phyloP scores from a whole-genome alignment of 179 eudicot species.

The Drosera spatulata region DNA sequence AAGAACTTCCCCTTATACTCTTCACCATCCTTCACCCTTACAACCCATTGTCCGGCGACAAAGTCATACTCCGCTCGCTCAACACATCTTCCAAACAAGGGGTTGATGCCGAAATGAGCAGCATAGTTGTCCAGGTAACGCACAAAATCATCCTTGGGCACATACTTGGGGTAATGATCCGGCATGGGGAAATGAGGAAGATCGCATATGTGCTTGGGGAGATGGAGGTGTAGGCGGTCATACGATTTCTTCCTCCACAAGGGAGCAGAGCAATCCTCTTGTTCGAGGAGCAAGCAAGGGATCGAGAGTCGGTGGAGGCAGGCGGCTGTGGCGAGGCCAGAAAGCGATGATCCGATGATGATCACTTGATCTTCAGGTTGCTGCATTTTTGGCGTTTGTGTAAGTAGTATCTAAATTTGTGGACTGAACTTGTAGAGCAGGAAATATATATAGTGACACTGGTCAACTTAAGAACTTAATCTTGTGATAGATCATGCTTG shows the following conservation, averaged over 20 bases:
- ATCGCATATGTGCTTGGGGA: slow-evolving; percentile 46
- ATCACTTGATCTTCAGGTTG: too few relatives aligned
- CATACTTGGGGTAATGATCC: slow-evolving; percentile 32
- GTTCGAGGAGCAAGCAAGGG: slow-evolving; percentile 53
- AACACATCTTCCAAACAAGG: slow-evolving; percentile 34
- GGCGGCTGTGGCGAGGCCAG: slow-evolving; percentile 67
- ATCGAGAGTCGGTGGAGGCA: slow-evolving; percentile 41
- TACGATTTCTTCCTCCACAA: slow-evolving; percentile 70
- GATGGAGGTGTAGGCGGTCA: slow-evolving; percentile 73
- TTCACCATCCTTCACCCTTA: slow-evolving; percentile 22
- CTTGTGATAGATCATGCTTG: too few relatives aligned
- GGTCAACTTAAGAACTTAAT: too few relatives aligned
- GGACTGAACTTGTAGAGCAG: too few relatives aligned
- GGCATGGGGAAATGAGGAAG: slow-evolving; percentile 33
- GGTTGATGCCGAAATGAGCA: slow-evolving; percentile 35
- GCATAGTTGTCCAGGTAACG: slow-evolving; percentile 56
- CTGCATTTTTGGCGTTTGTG: too few relatives aligned
- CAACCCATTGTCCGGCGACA: slow-evolving; percentile 28
- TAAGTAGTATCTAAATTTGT: too few relatives aligned
- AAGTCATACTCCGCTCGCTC: slow-evolving; percentile 36
- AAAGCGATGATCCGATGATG: slow-evolving; percentile 64
- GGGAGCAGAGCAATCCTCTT: slow-evolving; percentile 66
- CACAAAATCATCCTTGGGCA: slow-evolving; percentile 30
- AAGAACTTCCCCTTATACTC: slow-evolving; percentile 51
- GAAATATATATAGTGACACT: too few relatives aligned